Percentiles rank a stretch among this genome's conserved stretches.
These are phyloP conservation scores for Sclerotinia minor DNA, from an alignment of 2,329 filamentous ascomycete species.

Conservation along the genomic window DNA sequence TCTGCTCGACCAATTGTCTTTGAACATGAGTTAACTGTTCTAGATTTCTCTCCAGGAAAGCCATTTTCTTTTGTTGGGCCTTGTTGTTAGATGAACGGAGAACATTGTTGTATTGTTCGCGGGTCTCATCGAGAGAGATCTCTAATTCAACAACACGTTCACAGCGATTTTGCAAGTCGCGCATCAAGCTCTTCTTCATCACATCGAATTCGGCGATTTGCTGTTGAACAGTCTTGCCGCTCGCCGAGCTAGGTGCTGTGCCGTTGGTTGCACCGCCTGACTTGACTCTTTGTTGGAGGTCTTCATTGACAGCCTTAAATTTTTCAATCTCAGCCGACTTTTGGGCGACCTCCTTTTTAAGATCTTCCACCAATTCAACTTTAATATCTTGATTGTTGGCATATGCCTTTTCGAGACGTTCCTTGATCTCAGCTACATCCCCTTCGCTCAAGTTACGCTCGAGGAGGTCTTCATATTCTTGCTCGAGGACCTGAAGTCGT, in stretches of 20 bases:
- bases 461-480: slow-evolving; percentile 81
- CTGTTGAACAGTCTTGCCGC: slow-evolving; percentile 91
- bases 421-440: slow-evolving; percentile 83
- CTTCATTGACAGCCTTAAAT: slow-evolving; percentile 77
- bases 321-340: slow-evolving; percentile 81
- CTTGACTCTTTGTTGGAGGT: slow-evolving; percentile 74
- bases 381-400: slow-evolving; percentile 72
- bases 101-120: slow-evolving; percentile 99
- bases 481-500: slow-evolving; percentile 71
- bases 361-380: slow-evolving; percentile 70
- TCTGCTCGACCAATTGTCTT: slow-evolving; percentile 96
- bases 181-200: slow-evolving; percentile 99
- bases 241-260: slow-evolving; percentile 56
- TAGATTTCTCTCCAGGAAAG: slow-evolving; percentile 95
- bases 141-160: slow-evolving; percentile 97
- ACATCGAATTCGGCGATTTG: slow-evolving; percentile 98
- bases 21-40: slow-evolving; percentile 98
- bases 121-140: slow-evolving; percentile 93
- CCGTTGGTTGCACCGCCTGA: slow-evolving; percentile 62
- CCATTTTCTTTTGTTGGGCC: slow-evolving; percentile 99
- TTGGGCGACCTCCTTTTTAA: slow-evolving; percentile 72
- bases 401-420: slow-evolving; percentile 74
- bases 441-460: slow-evolving; percentile 74
- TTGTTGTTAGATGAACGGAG: slow-evolving; percentile 95
- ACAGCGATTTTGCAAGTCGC: slow-evolving; percentile 95